Base-by-base conservation (phyloP, 768 basidiomycete genomes). In the Boletus sp. region DNA sequence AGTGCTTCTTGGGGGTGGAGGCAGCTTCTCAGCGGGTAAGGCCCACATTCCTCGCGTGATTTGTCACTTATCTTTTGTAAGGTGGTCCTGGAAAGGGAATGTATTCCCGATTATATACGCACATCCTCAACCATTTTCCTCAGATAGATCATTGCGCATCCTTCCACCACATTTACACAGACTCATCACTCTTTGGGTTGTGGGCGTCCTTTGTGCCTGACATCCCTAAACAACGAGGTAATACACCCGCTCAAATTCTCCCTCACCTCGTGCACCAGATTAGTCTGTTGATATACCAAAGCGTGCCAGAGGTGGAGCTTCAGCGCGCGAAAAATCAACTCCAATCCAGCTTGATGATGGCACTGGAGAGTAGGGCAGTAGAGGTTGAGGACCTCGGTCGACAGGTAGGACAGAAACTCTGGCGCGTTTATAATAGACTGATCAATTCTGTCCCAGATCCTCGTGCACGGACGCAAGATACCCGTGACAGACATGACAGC, bases 11-110 rank as follows among this genome's bases (percentile, higher is more conserved):
- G 96, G 96, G 33, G 96, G 96, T 1, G 96, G 96, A 8, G 94
- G 94, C 17, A 91, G 88, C 70, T 99, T 99, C 80, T 97, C 94
- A 36, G 96, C 96, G 15, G 91, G 85, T 86, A 64, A 40, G 77
- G 60, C 9, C 36, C 7, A 35, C 15, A 3, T 42, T 51, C 18
- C 15, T 47, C 33, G 20, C 7, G 44, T 51, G 49, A 45, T 30
- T 35, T 5, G 18, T 33, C 39, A 56, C 59, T 54, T 52, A 63
- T 51, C 37, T 49, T 50, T 24, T 7, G 4, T 64, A 82, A n/a
- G 94, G 96, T 61, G 96, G 96, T 4, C 96, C 96, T 3, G 96
- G 96, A 15, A 98, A 98, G 77, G 96, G 96, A 65, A 98, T 98
- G 96, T 98, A 97, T 79, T 94, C 94, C 35, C 88, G 96, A 28